Evolutionary conservation across 2,329 filamentous ascomycete species (phyloP).

Genomic region (Lachnellula hyalina): DNA sequence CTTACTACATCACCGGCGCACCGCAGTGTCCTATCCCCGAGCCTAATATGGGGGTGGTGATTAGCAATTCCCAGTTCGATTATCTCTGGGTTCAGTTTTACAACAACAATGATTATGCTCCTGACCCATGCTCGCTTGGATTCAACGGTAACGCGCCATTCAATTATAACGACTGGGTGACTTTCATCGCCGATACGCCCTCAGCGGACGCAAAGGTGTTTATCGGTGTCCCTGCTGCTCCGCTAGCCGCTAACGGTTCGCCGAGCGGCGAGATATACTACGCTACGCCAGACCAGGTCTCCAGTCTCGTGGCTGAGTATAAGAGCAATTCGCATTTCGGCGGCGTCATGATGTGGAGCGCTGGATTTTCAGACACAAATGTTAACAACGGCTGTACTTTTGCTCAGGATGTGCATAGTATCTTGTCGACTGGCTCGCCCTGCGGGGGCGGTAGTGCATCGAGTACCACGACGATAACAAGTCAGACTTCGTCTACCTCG

Average conservation of each 20-base stretch:
- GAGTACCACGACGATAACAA: background rate
- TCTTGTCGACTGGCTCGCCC: slow-evolving; percentile 31
- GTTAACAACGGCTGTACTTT: slow-evolving; percentile 37
- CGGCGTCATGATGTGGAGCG: slow-evolving; percentile 39
- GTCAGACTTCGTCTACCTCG: background rate
- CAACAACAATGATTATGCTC: slow-evolving; percentile 34
- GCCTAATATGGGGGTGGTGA: slow-evolving; percentile 36
- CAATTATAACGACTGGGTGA: slow-evolving; percentile 28
- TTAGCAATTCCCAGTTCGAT: slow-evolving; percentile 37
- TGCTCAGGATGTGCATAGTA: slow-evolving; percentile 36
- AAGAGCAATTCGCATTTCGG: slow-evolving; percentile 31
- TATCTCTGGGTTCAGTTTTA: slow-evolving; percentile 43
- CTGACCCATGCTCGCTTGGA: slow-evolving; percentile 4
- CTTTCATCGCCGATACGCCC: slow-evolving; percentile 24
- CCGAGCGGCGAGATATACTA: slow-evolving; percentile 33
- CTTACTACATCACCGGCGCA: slow-evolving; percentile 43
- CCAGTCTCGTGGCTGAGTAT: slow-evolving; percentile 28
- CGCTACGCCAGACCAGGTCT: slow-evolving; percentile 30
- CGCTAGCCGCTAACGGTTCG: slow-evolving; percentile 33
- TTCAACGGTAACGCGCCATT: slow-evolving; percentile 18
- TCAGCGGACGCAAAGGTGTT: slow-evolving; percentile 28
- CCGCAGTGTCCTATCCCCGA: slow-evolving; percentile 44
- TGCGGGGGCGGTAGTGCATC: slow-evolving; percentile 12
- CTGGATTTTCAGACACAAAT: slow-evolving; percentile 36
- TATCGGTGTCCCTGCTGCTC: slow-evolving; percentile 29